phyloP scores from a whole-genome alignment of 1,284 basidiomycete species.

The Melampsora americana region DNA sequence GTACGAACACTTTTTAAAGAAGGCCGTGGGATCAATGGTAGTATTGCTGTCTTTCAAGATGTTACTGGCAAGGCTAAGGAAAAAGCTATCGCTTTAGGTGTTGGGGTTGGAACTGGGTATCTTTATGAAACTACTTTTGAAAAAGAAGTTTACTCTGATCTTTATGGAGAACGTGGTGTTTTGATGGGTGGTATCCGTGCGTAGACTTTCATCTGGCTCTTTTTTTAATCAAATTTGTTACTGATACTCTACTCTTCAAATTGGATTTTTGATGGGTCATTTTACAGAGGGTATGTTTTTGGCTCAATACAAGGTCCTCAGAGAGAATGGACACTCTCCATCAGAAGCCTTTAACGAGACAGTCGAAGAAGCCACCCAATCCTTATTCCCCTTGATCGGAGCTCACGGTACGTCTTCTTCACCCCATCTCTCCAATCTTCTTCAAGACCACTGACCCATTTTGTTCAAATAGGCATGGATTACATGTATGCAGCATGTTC shows the following conservation, averaged over 20 bases:
- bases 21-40: slow-evolving; percentile 90
- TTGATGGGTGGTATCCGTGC: slow-evolving; percentile 96
- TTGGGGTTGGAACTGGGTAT: slow-evolving; percentile 93
- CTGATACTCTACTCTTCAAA: slow-evolving; percentile 45
- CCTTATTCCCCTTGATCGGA: slow-evolving; percentile 94
- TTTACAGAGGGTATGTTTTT: slow-evolving; percentile 98
- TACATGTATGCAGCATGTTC: slow-evolving; percentile 97
- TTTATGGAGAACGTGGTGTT: slow-evolving; percentile 99
- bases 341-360: slow-evolving; percentile 99
- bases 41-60: slow-evolving; percentile 66
- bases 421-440: slow-evolving; percentile 4
- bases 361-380: slow-evolving; percentile 98
- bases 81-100: slow-evolving; percentile 90
- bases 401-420: slow-evolving; percentile 63
- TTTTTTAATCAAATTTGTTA: neutral
- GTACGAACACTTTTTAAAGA: slow-evolving; percentile 99
- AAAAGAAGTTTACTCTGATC: slow-evolving; percentile 99
- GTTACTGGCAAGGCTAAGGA: slow-evolving; percentile 97
- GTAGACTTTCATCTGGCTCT: slow-evolving; percentile 52
- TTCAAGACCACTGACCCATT: neutral
- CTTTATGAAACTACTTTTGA: slow-evolving; percentile 98
- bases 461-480: slow-evolving; percentile 70
- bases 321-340: slow-evolving; percentile 94
- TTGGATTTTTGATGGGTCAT: slow-evolving; percentile 34
- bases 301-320: slow-evolving; percentile 98